Evolutionary conservation across 768 basidiomycete genomes (phyloP).

Genomic region (Roridomyces roridus): DNA sequence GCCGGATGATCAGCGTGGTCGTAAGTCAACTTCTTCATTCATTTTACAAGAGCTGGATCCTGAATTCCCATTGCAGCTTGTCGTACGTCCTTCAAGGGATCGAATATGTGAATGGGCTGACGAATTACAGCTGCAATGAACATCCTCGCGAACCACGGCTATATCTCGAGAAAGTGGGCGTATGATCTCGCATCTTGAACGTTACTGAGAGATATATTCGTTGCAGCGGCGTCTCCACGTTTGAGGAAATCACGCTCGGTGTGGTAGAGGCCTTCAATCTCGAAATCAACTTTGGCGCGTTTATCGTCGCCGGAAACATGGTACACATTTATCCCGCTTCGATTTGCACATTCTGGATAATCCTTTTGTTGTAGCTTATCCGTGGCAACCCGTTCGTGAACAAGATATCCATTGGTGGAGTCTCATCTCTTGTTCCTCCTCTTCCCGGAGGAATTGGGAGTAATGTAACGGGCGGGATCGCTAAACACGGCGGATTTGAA

Average conservation of each 20-base stretch:
- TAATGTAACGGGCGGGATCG: constrained; percentile 5
- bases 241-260: no score
- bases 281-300: neutral
- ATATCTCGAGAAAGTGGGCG: no score
- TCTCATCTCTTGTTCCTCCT: constrained; percentile 6
- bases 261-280: no score
- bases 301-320: neutral
- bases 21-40: neutral
- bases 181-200: neutral
- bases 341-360: no score
- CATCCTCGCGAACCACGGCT: no score
- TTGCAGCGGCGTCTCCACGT: no score
- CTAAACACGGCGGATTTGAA: constrained; percentile 11
- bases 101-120: no score
- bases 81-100: no score
- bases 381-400: constrained; percentile 8
- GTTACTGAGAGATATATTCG: no score
- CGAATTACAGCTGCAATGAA: no score
- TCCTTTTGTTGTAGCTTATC: no score
- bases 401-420: constrained; percentile 8
- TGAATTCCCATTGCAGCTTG: neutral
- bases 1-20: neutral
- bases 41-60: neutral
- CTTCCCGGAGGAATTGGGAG: constrained; percentile 2
- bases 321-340: no score